A percentile compares a stretch with the other conserved stretches of the same genome.
These are phyloP conservation scores for Blastomyces parvus DNA, from an alignment of 2,329 filamentous ascomycete species.

Conservation along the genomic window DNA sequence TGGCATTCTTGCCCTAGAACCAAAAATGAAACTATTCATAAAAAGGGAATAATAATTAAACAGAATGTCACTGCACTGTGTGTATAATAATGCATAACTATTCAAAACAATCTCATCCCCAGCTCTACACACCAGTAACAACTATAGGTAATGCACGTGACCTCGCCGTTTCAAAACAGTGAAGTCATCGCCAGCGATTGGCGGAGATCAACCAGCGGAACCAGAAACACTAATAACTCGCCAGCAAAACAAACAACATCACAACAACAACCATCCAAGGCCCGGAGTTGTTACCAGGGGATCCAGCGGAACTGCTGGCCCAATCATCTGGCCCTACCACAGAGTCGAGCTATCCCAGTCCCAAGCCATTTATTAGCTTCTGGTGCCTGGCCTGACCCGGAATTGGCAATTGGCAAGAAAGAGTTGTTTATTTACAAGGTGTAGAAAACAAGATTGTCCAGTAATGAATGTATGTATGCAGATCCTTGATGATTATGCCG, in stretches of 20 bases:
- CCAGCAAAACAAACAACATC: not conserved
- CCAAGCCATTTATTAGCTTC: not conserved
- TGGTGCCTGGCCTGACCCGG: conserved; percentile 4
- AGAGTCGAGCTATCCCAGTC: not conserved
- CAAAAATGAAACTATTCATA: not conserved
- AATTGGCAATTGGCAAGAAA: too few species aligned
- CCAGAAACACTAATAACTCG: not conserved
- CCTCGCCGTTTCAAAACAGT: not conserved
- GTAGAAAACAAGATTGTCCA: not conserved
- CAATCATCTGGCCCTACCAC: not conserved
- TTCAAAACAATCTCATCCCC: too few species aligned
- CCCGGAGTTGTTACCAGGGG: not conserved
- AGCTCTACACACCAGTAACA: too few species aligned
- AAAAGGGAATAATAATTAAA: not conserved
- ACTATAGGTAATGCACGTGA: too few species aligned
- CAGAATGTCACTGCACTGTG: not conserved
- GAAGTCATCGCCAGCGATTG: not conserved
- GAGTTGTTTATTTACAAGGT: not conserved
- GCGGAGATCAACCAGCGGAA: not conserved
- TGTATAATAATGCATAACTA: not conserved
- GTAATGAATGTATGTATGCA: too few species aligned
- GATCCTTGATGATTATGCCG: not conserved
- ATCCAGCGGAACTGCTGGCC: not conserved
- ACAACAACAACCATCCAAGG: not conserved
- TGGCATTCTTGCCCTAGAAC: not conserved